Conservation (phyloP, 768 basidiomycete genomes). For the Boletus rubescentipes region DNA sequence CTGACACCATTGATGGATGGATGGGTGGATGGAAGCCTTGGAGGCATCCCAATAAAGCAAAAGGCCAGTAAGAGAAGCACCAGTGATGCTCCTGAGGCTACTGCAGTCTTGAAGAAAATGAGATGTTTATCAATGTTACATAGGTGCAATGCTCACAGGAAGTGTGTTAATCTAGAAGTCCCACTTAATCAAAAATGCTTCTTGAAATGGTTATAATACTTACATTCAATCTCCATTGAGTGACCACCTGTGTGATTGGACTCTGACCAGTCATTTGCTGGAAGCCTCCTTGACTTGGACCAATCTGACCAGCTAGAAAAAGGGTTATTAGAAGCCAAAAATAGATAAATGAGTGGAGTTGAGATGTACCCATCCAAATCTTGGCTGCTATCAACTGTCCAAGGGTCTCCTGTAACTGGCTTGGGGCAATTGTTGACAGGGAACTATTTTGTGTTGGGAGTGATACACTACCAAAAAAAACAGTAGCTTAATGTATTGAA, state of each 20-base stretch:
- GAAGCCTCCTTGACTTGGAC: slow-evolving; percentile 5
- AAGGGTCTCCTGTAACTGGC: slow-evolving; percentile 1
- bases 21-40: no score
- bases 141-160: slow-evolving; percentile 9
- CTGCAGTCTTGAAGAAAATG: background rate
- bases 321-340: background rate
- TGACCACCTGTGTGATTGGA: slow-evolving; percentile 6
- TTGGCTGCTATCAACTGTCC: background rate
- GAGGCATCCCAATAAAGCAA: background rate
- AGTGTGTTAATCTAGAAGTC: slow-evolving; percentile 11
- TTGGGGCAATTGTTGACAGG: background rate
- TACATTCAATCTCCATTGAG: slow-evolving; percentile 16
- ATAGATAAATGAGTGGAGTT: background rate
- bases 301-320: slow-evolving; percentile 7
- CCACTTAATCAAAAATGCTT: background rate
- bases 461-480: background rate
- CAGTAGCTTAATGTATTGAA: background rate
- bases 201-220: background rate
- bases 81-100: slow-evolving; percentile 7
- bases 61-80: background rate
- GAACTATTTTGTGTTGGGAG: background rate
- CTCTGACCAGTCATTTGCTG: background rate
- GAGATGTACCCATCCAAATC: slow-evolving; percentile 13
- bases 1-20: slow-evolving; percentile 4
- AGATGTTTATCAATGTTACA: background rate